Percentiles rank a stretch among this genome's conserved stretches.
phyloP scores from a whole-genome alignment of 2,329 filamentous ascomycete genomes.

The Ampelomyces quisqualis region DNA sequence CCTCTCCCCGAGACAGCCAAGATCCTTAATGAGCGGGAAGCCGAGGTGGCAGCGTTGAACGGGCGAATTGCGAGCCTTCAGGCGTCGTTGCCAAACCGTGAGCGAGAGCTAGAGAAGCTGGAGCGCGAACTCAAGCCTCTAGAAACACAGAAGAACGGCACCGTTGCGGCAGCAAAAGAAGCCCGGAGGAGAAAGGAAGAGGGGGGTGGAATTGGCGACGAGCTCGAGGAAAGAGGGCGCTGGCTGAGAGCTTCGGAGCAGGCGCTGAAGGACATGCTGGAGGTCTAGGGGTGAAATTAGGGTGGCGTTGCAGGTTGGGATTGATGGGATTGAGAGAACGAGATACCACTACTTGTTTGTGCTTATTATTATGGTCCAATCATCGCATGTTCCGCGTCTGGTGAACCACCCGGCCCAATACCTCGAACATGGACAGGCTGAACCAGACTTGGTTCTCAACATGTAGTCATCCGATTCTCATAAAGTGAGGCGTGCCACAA shows the following conservation, averaged over 20 bases:
- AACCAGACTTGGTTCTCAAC: no score
- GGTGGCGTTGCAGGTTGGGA: conserved; percentile 11
- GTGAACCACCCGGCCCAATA: no score
- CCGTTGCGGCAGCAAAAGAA: conserved; percentile 67
- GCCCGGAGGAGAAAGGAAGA: conserved; percentile 67
- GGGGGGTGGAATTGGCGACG: conserved; percentile 65
- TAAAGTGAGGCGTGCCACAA: background rate
- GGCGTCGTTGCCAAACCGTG: conserved; percentile 64
- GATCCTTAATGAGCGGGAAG: conserved; percentile 45
- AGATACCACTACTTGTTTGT: conserved; percentile 12
- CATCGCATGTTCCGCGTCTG: background rate
- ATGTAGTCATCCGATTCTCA: no score
- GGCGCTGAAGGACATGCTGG: conserved; percentile 63
- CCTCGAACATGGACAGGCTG: no score
- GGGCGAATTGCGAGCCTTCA: conserved; percentile 54
- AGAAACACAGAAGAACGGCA: conserved; percentile 66
- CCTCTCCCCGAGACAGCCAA: conserved; percentile 48
- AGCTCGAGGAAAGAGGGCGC: conserved; percentile 71
- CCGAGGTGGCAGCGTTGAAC: conserved; percentile 46
- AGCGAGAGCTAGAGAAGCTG: conserved; percentile 66
- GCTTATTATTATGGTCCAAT: background rate
- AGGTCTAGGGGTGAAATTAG: conserved; percentile 47
- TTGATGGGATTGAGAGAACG: conserved; percentile 5
- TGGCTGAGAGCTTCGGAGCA: conserved; percentile 73
- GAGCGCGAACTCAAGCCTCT: conserved; percentile 67